Percentiles rank a stretch among this genome's conserved stretches.
Conservation (phyloP, 2,329 filamentous ascomycete genomes). For the Cryphonectria radicalis region DNA sequence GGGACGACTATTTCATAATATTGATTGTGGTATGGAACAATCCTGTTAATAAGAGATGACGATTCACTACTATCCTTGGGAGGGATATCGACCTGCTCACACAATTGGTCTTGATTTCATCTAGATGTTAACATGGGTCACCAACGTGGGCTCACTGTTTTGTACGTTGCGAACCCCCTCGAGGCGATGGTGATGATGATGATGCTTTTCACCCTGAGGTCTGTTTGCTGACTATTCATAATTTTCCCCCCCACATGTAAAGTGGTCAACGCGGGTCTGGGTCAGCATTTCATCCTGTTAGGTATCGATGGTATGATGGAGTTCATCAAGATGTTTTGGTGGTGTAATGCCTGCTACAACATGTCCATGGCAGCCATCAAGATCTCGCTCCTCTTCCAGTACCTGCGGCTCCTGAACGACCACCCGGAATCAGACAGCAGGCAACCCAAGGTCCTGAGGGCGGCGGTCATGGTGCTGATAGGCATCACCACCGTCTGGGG, state of each 20-base stretch:
- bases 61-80: too few relatives aligned
- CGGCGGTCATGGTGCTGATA: conserved; percentile 29
- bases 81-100: neutral
- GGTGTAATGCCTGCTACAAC: conserved; percentile 33
- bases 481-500: conserved; percentile 33
- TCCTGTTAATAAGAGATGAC: neutral
- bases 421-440: conserved; percentile 28
- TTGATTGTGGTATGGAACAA: conserved; percentile 13
- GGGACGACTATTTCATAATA: conserved; percentile 25
- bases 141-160: conserved; percentile 25
- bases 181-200: neutral
- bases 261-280: conserved; percentile 23
- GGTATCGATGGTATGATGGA: conserved; percentile 17
- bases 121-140: conserved; percentile 23
- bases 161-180: conserved; percentile 1
- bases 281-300: conserved; percentile 19
- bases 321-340: conserved; percentile 28
- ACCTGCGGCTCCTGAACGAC: conserved; percentile 33
- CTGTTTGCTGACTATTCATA: neutral
- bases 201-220: too few relatives aligned
- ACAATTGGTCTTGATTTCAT: neutral
- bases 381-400: conserved; percentile 35
- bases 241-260: neutral
- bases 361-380: conserved; percentile 34
- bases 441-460: conserved; percentile 30